Evolutionary conservation across 768 basidiomycete species (phyloP).

Genomic region (Hygrocybe coccinea): DNA sequence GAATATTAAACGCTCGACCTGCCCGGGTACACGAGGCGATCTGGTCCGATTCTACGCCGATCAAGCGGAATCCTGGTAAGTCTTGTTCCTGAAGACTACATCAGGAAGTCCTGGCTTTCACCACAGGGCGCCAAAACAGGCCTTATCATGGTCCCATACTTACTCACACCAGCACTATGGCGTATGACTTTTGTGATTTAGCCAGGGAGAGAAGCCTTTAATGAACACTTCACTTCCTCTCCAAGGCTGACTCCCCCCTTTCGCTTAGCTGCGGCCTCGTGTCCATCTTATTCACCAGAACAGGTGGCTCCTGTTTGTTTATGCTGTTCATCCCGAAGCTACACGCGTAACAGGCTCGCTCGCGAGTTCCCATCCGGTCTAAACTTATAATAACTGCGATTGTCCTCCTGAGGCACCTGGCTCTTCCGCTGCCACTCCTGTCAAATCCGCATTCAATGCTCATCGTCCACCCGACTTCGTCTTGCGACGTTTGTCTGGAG

Average conservation of each 20-base stretch:
- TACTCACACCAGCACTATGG: neutral
- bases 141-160: neutral
- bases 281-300: constrained; percentile 36
- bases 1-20: neutral
- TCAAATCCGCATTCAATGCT: constrained; percentile 51
- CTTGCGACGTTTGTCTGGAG: constrained; percentile 75
- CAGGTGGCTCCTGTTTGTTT: constrained; percentile 12
- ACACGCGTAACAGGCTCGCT: constrained; percentile 10
- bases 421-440: constrained; percentile 23
- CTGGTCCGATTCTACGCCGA: constrained; percentile 20
- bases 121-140: neutral
- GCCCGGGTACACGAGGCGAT: constrained; percentile 25
- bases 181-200: neutral
- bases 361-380: constrained; percentile 4
- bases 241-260: constrained; percentile 17
- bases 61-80: constrained; percentile 19
- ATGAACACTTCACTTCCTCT: neutral
- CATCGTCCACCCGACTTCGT: constrained; percentile 56
- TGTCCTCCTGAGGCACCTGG: constrained; percentile 15
- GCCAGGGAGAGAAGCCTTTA: neutral
- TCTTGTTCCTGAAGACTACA: neutral
- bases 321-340: constrained; percentile 15
- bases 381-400: constrained; percentile 4
- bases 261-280: constrained; percentile 42
- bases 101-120: neutral